Evolutionary conservation across 371 early-diverging fungal species (phyloP).

Genomic region (Mortierella sp.): DNA sequence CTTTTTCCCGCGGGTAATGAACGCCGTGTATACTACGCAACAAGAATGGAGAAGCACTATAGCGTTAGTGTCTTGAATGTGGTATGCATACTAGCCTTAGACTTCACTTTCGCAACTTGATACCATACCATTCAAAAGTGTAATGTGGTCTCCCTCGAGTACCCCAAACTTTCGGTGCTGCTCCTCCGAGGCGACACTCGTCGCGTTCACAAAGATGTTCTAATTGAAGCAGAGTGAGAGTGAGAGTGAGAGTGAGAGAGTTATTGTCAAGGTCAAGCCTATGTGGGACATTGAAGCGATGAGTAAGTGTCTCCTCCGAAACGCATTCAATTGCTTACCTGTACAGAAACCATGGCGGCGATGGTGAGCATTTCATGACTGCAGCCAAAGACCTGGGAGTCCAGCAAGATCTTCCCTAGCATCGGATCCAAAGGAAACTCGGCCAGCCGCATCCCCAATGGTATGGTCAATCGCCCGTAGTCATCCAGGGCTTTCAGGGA

Average conservation of each 20-base stretch:
- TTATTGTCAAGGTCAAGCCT: too few species aligned
- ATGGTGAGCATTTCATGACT: conserved; percentile 85
- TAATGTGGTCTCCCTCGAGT: conserved; percentile 88
- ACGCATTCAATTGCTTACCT: conserved; percentile 55
- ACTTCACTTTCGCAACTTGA: neutral
- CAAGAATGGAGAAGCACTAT: neutral
- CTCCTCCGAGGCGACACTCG: conserved; percentile 67
- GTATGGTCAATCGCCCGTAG: conserved; percentile 80
- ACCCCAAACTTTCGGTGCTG: conserved; percentile 81
- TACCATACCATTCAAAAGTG: conserved; percentile 71
- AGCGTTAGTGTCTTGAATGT: neutral
- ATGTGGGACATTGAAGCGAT: neutral
- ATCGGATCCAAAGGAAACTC: conserved; percentile 88
- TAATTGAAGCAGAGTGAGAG: conserved; percentile 23
- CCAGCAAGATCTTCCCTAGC: conserved; percentile 79
- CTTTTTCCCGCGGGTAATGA: conserved; percentile 69
- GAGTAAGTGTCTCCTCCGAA: too few species aligned
- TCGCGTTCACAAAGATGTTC: conserved; percentile 75
- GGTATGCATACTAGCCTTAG: neutral
- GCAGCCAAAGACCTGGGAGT: conserved; percentile 77
- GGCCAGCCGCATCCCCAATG: conserved; percentile 83
- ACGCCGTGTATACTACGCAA: conserved; percentile 80
- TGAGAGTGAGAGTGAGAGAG: too few species aligned
- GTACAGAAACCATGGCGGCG: conserved; percentile 86
- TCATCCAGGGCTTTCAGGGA: conserved; percentile 64